Percentiles rank a stretch among this genome's conserved stretches.
Conservation (phyloP, 2,329 filamentous ascomycete genomes). For the Phoma sp. region DNA sequence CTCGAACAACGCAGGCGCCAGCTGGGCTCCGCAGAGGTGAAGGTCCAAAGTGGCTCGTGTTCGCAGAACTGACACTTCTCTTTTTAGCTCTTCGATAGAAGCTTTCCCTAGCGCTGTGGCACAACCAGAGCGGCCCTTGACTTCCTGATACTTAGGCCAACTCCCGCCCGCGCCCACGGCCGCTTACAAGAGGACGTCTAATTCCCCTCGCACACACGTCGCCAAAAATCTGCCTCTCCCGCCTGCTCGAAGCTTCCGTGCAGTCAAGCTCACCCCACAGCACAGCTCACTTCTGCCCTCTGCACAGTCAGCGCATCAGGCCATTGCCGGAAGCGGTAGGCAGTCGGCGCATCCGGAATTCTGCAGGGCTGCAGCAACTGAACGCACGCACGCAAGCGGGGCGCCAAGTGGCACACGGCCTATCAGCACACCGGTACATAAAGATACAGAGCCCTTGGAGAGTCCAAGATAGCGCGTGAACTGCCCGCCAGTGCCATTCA, state of each 20-base stretch:
- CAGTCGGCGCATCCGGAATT: conserved; percentile 24
- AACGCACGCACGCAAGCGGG: conserved; percentile 29
- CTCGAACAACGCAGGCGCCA: conserved; percentile 28
- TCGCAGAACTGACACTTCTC: conserved; percentile 29
- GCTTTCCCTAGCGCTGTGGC: conserved; percentile 28
- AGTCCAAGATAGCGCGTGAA: conserved; percentile 5
- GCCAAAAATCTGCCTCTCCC: background rate
- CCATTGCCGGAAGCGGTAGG: conserved; percentile 37
- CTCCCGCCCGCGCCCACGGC: conserved; percentile 13
- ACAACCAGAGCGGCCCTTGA: conserved; percentile 13
- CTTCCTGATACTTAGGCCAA: conserved; percentile 23
- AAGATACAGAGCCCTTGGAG: conserved; percentile 20
- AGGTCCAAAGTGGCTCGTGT: conserved; percentile 24
- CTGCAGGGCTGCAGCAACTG: conserved; percentile 27
- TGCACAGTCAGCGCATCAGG: conserved; percentile 25
- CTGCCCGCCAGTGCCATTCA: conserved; percentile 12
- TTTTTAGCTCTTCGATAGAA: conserved; percentile 30
- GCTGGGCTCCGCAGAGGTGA: conserved; percentile 14
- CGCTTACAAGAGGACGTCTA: background rate
- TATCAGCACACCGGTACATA: conserved; percentile 26
- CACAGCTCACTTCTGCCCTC: conserved; percentile 25
- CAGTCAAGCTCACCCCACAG: conserved; percentile 19
- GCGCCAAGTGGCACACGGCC: conserved; percentile 30
- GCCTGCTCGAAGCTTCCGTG: background rate
- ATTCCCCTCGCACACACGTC: background rate